Evolutionary conservation across 495 filamentous ascomycete genomes (phyloP).

Genomic region (Margaritispora aquatica): DNA sequence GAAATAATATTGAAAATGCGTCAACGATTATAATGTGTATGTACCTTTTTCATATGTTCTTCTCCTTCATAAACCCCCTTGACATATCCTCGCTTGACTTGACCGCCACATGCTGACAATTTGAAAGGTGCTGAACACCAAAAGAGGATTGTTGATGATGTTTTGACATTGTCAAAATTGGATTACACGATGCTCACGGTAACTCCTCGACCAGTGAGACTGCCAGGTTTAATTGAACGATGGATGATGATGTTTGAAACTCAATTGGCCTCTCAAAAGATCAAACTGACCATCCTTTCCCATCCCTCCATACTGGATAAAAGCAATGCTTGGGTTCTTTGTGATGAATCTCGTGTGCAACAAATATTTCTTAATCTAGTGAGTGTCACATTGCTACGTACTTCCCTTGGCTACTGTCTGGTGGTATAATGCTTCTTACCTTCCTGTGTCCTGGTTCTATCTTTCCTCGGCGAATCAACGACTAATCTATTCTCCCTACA

Average conservation of each 20-base stretch:
- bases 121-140: conserved; percentile 56
- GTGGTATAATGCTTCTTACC: no score
- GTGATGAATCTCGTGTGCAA: conserved; percentile 50
- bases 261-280: conserved; percentile 51
- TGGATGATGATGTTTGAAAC: conserved; percentile 66
- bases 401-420: no score
- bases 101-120: not conserved
- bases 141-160: conserved; percentile 72
- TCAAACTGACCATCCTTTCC: conserved; percentile 44
- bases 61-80: not conserved
- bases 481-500: not conserved
- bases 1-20: conserved; percentile 54
- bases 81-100: not conserved
- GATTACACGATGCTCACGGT: conserved; percentile 52
- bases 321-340: conserved; percentile 47
- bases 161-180: conserved; percentile 55
- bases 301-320: conserved; percentile 40
- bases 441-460: no score
- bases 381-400: not conserved
- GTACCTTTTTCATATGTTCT: not conserved
- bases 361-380: conserved; percentile 52
- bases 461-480: no score
- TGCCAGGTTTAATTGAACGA: conserved; percentile 38
- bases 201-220: conserved; percentile 44
- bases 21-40: conserved; percentile 72